Evolutionary conservation across 139 green algal genomes (phyloP), one percentile per base, ranked within the genome.

Genomic region (Tetradesmus lagerheimii): DNA sequence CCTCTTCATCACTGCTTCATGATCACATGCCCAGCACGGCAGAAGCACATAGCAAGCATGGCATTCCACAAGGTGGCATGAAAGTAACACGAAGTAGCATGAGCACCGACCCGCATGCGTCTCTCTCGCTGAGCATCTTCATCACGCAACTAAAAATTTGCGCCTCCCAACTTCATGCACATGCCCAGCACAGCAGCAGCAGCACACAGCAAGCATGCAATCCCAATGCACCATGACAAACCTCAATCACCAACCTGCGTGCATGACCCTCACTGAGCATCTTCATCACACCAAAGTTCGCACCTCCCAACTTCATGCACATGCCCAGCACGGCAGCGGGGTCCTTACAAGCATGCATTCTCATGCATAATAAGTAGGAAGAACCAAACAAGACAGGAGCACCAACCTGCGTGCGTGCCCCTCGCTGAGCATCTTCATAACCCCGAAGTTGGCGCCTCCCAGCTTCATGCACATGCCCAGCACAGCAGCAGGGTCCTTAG

Each of bases 191-290:
- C 43, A 50, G 9, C 6, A 57, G 35, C 88, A n/a, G 89, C 43
- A 5, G 43, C 43, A 15, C 9, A 5, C 6, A 15, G 5, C 43
- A 50, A 50, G 6, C 9, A 50, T 50, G 43, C 9, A 50, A 50
- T 50, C n/a, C n/a, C n/a, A n/a, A n/a, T n/a, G n/a, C n/a, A n/a
- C n/a, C n/a, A n/a, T n/a, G n/a, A n/a, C n/a, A n/a, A n/a, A n/a
- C n/a, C n/a, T n/a, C n/a, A n/a, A n/a, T n/a, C n/a, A n/a, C n/a
- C n/a, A n/a, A 93, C 90, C 50, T 89, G 84, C 23, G 20, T 31
- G 78, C 94, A 92, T 97, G 95, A 8, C 81, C 94, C 35, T 89
- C 67, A 81, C 93, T 92, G 47, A 97, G 93, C 85, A 96, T 86
- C 89, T 93, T 37, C 94, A 97, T 94, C 62, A 92, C 90, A 23